Base-by-base conservation (phyloP, 805 yeast genomes). In the Ogataea degrootiae region DNA sequence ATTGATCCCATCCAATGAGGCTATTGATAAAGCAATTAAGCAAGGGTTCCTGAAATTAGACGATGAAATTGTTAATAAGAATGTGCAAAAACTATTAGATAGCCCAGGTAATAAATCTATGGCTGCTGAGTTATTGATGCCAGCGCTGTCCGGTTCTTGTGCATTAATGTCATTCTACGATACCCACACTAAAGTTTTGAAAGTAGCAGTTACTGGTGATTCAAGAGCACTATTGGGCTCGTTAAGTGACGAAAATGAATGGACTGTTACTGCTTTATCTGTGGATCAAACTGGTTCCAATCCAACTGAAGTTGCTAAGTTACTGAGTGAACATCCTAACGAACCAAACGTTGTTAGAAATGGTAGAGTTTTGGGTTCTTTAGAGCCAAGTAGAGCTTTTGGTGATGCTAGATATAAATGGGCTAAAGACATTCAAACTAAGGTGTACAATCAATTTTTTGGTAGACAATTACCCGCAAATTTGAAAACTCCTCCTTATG, bases 321-420 rank as follows among this genome's bases (percentile, higher is more conserved):
- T 94, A 48, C 77, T 83, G 43, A 71, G 79, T 33, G 97, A 91
- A 67, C 99, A 94, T 68, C 99, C 99, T 1, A 83, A 83, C 50
- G 97, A 92, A 67, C 85, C 88, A 34, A 81, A 83, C 43, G 96
- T 84, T 39, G 77, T 92, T 34, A 75, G 86, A 54, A 80, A 87
- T 52, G 99, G 98, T 5, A 80, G 99, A 59, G 87, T 94, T 11
- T 74, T 94, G 55, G 99, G 99, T 0, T 82, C 94, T 11, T 75
- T 94, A 52, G 98, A 94, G 67, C 99, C 99, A 14, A 81, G 96
- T 0, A 76, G 99, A 59, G 96, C 98, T 1, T 94, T 94, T 72
- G 99, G 99, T 42, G 99, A 94, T 66, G 96, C 96, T 49, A 78
- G 97, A 51, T 94, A 89, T 63, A 94, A 94, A 63, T 77, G 96